A percentile compares a stretch with the other conserved stretches of the same genome.
Conservation (phyloP, 2,329 filamentous ascomycete genomes). For the Aspergillus pseudotamarii region DNA sequence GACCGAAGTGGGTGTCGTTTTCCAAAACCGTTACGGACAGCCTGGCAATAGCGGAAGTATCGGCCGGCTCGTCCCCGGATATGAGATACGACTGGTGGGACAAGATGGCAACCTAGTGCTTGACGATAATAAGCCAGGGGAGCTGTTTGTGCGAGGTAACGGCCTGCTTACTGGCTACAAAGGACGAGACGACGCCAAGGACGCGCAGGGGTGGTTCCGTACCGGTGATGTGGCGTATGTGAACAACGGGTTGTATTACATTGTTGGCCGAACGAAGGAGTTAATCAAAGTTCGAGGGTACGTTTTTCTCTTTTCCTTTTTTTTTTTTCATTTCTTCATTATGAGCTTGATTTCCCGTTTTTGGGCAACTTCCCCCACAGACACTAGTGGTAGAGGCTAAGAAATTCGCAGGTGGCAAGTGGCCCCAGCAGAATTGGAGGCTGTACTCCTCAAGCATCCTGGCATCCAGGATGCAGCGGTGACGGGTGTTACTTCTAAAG, state of each 20-base stretch:
- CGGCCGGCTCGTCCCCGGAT: conserved; percentile 48
- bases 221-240: conserved; percentile 48
- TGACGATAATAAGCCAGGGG: conserved; percentile 37
- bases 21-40: conserved; percentile 44
- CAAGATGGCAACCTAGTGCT: conserved; percentile 34
- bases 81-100: conserved; percentile 41
- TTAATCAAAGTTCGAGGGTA: conserved; percentile 52
- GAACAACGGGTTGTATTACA: conserved; percentile 40
- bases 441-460: conserved; percentile 48
- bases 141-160: conserved; percentile 45
- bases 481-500: conserved; percentile 44
- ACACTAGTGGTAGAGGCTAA: conserved; percentile 2
- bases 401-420: conserved; percentile 47
- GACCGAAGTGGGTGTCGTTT: conserved; percentile 55
- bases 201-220: conserved; percentile 45
- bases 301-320: conserved; percentile 16
- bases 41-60: conserved; percentile 51
- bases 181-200: conserved; percentile 37
- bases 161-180: conserved; percentile 43
- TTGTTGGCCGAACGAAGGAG: conserved; percentile 48
- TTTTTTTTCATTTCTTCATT: not conserved
- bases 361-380: not conserved
- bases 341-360: not conserved
- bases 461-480: conserved; percentile 50
- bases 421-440: conserved; percentile 53